These are phyloP conservation scores for Parastagonospora avenae DNA, from an alignment of 2,329 filamentous ascomycete genomes.

Conservation along the genomic window DNA sequence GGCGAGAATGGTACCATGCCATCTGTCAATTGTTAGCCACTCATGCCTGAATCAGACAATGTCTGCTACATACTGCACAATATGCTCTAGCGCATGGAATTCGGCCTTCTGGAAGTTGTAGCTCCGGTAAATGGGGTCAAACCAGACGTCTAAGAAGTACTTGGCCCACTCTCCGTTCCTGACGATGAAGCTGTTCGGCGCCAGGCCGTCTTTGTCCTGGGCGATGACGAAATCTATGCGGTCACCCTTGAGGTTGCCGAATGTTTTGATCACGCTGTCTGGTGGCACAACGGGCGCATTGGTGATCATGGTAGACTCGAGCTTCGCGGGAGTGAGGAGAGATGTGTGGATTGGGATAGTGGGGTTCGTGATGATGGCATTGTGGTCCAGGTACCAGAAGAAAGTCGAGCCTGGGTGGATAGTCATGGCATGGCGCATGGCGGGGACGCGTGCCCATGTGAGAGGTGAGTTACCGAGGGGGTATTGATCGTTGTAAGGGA, in stretches of 20 bases:
- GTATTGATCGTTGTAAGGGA: conserved; percentile 78
- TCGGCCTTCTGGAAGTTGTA: conserved; percentile 98
- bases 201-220: conserved; percentile 82
- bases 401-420: conserved; percentile 76
- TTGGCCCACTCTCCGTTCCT: conserved; percentile 87
- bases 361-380: conserved; percentile 88
- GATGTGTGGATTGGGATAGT: conserved; percentile 70
- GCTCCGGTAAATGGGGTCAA: conserved; percentile 87
- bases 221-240: conserved; percentile 82
- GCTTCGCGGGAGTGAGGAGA: conserved; percentile 67
- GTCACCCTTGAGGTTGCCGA: conserved; percentile 75
- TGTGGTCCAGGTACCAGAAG: conserved; percentile 85
- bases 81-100: conserved; percentile 77
- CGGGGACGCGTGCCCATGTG: conserved; percentile 80
- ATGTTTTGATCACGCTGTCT: conserved; percentile 96
- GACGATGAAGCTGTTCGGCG: conserved; percentile 77
- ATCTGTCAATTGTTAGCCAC: conserved; percentile 64
- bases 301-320: conserved; percentile 82
- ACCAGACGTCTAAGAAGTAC: conserved; percentile 95
- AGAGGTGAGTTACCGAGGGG: conserved; percentile 61
- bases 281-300: conserved; percentile 89
- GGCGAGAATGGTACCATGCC: conserved; percentile 94
- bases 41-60: not conserved
- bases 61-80: conserved; percentile 52
- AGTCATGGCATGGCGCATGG: conserved; percentile 86